Conservation (phyloP, 345 rosid species). For the Dipteronia sinensis region DNA sequence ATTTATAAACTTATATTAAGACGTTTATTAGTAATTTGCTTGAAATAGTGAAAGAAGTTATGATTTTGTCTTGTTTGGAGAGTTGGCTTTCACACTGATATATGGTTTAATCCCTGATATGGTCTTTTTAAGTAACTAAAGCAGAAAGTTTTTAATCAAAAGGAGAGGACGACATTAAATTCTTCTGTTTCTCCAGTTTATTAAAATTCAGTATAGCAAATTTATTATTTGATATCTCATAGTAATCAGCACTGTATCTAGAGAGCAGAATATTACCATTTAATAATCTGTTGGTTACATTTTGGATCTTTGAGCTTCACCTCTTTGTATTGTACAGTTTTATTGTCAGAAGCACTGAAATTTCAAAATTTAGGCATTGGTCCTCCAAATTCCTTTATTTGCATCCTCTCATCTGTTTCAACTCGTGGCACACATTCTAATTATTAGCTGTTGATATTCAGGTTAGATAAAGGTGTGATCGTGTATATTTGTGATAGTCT, state of each 20-base stretch:
- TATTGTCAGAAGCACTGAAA: background rate
- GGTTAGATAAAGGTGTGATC: constrained; percentile 96
- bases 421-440: background rate
- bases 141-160: background rate
- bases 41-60: background rate
- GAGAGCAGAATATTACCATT: too few species aligned
- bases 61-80: background rate
- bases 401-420: constrained; percentile 1
- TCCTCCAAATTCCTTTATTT: background rate
- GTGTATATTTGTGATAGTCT: constrained; percentile 87
- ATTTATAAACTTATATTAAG: background rate
- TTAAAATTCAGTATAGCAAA: too few species aligned
- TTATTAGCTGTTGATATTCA: constrained; percentile 32
- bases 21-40: background rate
- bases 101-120: background rate
- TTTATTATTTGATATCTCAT: too few species aligned
- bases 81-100: background rate
- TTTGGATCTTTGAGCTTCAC: background rate
- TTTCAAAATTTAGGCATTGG: background rate
- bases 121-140: background rate
- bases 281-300: background rate
- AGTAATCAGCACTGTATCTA: too few species aligned
- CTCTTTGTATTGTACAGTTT: background rate
- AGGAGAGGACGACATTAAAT: background rate
- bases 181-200: too few species aligned